These are phyloP conservation scores for Megacollybia marginata DNA, from an alignment of 768 basidiomycete species.

Conservation along the genomic window DNA sequence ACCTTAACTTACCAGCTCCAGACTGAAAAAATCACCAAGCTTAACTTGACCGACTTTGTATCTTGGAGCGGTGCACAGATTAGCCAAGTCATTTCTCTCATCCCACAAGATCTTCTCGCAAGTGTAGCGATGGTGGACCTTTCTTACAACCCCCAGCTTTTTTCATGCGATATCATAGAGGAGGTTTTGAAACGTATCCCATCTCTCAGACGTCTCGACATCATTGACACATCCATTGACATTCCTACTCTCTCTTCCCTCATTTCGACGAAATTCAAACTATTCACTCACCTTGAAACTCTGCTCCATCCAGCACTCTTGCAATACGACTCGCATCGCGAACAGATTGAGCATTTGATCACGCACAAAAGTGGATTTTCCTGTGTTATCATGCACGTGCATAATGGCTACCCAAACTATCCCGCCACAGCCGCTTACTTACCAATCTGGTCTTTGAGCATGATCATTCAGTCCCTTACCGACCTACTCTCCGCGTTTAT, in stretches of 20 bases:
- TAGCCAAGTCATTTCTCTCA: slow-evolving; percentile 6
- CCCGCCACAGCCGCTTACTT: too few species aligned
- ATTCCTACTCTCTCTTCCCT: slow-evolving; percentile 15
- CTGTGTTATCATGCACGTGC: too few species aligned
- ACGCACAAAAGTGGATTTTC: too few species aligned
- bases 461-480: too few species aligned
- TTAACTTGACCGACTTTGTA: slow-evolving; percentile 15
- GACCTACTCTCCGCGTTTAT: too few species aligned
- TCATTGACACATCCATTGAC: slow-evolving; percentile 18
- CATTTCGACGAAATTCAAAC: slow-evolving; percentile 13
- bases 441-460: too few species aligned
- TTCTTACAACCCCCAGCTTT: slow-evolving; percentile 14
- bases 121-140: slow-evolving; percentile 17
- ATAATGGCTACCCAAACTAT: too few species aligned
- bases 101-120: background rate
- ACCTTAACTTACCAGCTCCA: slow-evolving; percentile 11
- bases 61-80: slow-evolving; percentile 14
- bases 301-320: slow-evolving; percentile 22
- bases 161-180: slow-evolving; percentile 8
- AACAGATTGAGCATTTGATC: too few species aligned
- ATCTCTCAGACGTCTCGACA: slow-evolving; percentile 15
- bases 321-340: background rate
- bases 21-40: slow-evolving; percentile 12
- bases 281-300: slow-evolving; percentile 20
- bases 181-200: slow-evolving; percentile 14